Conservation (phyloP, 2,329 filamentous ascomycete species). For the Reticulascus tulasneorum region DNA sequence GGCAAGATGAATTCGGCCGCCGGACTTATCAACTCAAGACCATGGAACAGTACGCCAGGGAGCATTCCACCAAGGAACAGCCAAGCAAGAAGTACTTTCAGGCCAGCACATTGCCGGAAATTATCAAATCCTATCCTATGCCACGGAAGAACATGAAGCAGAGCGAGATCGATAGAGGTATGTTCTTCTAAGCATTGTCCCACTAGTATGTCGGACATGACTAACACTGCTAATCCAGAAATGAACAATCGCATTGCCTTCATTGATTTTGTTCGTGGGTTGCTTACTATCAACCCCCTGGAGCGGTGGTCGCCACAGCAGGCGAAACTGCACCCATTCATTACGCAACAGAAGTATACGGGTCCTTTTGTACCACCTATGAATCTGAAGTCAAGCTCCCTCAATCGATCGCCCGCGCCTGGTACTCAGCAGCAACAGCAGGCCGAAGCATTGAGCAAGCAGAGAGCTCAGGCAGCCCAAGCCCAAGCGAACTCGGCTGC, state of each 20-base stretch:
- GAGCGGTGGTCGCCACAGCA: constrained; percentile 98
- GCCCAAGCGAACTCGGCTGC: constrained; percentile 66
- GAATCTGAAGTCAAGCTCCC: constrained; percentile 85
- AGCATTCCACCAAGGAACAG: constrained; percentile 95
- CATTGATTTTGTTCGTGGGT: constrained; percentile 93
- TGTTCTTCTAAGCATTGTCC: neutral
- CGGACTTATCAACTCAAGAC: constrained; percentile 89
- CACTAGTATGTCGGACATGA: neutral
- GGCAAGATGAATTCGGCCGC: constrained; percentile 84
- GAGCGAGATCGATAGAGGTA: constrained; percentile 92
- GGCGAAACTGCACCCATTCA: constrained; percentile 95
- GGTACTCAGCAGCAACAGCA: constrained; percentile 95
- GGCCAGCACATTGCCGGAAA: constrained; percentile 88
- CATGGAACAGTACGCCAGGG: constrained; percentile 95
- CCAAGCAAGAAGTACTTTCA: constrained; percentile 99
- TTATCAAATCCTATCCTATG: constrained; percentile 97
- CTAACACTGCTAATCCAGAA: constrained; percentile 56
- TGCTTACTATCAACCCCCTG: constrained; percentile 90
- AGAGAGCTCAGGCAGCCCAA: constrained; percentile 71
- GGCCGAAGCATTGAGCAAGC: constrained; percentile 89
- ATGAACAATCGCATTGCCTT: constrained; percentile 98
- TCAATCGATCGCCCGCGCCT: constrained; percentile 83
- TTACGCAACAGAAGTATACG: constrained; percentile 96
- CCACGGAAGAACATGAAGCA: constrained; percentile 99
- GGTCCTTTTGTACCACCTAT: constrained; percentile 95